These are phyloP conservation scores for Stentor roeselii DNA, from an alignment of 73 alveolate species.

Conservation along the genomic window DNA sequence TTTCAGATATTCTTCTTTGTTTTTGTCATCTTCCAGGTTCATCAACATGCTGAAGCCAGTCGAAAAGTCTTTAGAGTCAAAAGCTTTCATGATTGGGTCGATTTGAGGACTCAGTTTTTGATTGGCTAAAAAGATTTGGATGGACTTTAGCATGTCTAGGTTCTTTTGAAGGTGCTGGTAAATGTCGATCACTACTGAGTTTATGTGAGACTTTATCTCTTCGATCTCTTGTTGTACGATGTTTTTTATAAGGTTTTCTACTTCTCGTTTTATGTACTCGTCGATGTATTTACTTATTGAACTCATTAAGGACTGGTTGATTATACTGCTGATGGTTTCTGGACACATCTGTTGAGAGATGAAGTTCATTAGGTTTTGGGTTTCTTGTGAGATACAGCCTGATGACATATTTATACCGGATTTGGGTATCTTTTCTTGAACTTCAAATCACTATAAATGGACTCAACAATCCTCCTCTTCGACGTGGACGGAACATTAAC, in stretches of 20 bases:
- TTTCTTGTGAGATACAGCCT: too few species aligned
- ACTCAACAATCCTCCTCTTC: slow-evolving; percentile 71
- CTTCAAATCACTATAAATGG: too few species aligned
- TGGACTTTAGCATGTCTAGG: not conserved
- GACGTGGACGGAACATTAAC: slow-evolving; percentile 97
- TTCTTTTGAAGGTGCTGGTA: not conserved
- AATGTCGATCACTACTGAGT: not conserved
- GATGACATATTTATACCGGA: too few species aligned
- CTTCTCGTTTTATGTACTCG: not conserved
- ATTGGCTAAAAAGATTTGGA: not conserved
- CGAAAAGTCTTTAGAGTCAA: not conserved
- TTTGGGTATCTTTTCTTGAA: too few species aligned
- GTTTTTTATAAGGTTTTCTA: not conserved
- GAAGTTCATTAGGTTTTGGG: not conserved
- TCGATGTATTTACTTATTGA: not conserved
- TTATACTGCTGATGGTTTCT: not conserved
- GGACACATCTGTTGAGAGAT: not conserved
- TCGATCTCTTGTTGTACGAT: not conserved
- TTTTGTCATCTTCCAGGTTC: not conserved
- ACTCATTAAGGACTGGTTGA: not conserved
- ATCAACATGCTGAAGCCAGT: not conserved
- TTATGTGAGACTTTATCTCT: too few species aligned
- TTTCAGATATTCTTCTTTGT: not conserved
- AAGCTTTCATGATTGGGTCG: not conserved
- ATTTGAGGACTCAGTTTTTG: not conserved